A percentile compares a stretch with the other conserved stretches of the same genome.
Conservation (phyloP, 345 rosid species). For the Eucalyptus paniculata region DNA sequence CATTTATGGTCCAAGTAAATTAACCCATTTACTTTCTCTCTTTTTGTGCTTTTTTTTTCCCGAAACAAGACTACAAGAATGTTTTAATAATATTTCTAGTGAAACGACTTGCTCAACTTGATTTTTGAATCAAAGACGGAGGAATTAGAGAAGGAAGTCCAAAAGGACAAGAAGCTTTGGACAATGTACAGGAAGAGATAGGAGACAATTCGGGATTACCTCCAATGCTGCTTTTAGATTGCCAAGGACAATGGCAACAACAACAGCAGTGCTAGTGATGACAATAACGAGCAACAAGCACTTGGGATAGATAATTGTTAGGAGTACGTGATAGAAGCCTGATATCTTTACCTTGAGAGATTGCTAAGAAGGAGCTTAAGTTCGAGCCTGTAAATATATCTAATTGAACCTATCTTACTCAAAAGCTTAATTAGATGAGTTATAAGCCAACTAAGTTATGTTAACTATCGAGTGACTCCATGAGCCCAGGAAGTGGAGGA, state of each 20-base stretch:
- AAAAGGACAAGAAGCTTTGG: conserved; percentile 24
- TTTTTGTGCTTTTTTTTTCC: too few relatives aligned
- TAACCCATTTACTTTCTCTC: too few relatives aligned
- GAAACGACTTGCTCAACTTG: background rate
- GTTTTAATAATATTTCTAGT: background rate
- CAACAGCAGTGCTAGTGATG: background rate
- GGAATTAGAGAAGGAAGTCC: conserved; percentile 20
- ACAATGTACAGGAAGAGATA: conserved; percentile 21
- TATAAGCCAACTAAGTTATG: too few relatives aligned
- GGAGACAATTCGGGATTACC: conserved; percentile 40
- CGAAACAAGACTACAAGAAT: background rate
- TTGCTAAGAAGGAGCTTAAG: too few relatives aligned
- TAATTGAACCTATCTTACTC: too few relatives aligned
- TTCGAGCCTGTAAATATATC: too few relatives aligned
- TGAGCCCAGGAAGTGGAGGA: conserved; percentile 4
- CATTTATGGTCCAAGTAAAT: background rate
- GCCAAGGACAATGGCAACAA: conserved; percentile 29
- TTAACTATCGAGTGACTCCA: conserved; percentile 28
- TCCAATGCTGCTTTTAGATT: conserved; percentile 38
- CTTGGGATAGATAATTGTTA: background rate
- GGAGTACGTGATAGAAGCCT: too few relatives aligned
- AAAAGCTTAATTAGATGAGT: too few relatives aligned
- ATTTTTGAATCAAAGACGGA: conserved; percentile 3
- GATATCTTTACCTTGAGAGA: too few relatives aligned
- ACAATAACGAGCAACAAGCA: background rate